Conservation (phyloP, 495 filamentous ascomycete species). For the Margaritispora aquatica region DNA sequence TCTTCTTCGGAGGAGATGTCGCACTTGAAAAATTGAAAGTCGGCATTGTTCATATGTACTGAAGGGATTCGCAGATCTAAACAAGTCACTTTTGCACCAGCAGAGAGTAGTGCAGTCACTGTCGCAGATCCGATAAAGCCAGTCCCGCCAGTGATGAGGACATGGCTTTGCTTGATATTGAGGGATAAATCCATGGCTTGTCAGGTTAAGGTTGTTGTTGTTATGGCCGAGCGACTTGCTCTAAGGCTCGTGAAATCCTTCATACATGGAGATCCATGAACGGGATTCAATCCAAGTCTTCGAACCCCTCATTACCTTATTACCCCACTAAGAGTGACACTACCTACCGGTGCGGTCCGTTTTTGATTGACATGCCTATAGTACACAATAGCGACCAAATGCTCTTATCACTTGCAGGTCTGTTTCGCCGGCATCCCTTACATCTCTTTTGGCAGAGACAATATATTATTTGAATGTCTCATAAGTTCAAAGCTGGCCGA, state of each 20-base stretch:
- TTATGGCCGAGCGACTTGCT: no score
- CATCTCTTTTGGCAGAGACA: no score
- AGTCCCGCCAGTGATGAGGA: slow-evolving; percentile 50
- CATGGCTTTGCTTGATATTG: slow-evolving; percentile 28
- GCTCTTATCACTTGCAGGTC: no score
- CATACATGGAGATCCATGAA: neutral
- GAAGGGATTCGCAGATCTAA: slow-evolving; percentile 27
- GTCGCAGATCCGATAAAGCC: slow-evolving; percentile 37
- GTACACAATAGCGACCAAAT: no score
- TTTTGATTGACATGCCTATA: no score
- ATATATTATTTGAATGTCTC: no score
- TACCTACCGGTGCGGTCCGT: no score
- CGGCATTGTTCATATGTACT: neutral
- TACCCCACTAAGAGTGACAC: no score
- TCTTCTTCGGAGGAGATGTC: slow-evolving; percentile 29
- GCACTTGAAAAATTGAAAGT: slow-evolving; percentile 19
- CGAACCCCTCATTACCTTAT: no score
- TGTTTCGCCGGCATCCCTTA: no score
- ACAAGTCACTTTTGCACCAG: slow-evolving; percentile 31
- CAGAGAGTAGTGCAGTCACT: slow-evolving; percentile 31
- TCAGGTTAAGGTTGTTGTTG: neutral
- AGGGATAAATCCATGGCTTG: slow-evolving; percentile 4
- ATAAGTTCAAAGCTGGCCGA: no score
- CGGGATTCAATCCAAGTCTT: neutral
- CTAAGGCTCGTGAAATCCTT: no score